Base-by-base conservation (phyloP, 495 filamentous ascomycete species). In the Zalerion maritima region DNA sequence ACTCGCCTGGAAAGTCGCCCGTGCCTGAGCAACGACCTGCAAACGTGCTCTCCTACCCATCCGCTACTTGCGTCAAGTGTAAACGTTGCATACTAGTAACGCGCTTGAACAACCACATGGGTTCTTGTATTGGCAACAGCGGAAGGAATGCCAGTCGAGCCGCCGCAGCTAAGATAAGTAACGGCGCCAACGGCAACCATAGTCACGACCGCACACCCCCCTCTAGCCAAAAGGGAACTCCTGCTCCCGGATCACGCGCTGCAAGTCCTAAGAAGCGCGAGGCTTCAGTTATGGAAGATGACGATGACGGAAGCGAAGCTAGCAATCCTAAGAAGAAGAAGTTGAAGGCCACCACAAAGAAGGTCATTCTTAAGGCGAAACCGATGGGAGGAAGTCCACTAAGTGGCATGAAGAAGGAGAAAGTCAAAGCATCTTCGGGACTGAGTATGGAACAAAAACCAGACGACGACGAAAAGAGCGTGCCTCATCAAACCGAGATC, bases 71-170 rank as follows among this genome's bases (percentile, higher is more conserved):
- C 36, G 57, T 54, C 47, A 66, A 66, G 34, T 66, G 61, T 50
- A 66, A 66, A 46, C 43, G 61, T 12, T 66, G 61, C 42, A 66
- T 66, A 32, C 45, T 66, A 27, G 61, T 66, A 24, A 61, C 61
- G 26, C 52, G 61, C 7, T 41, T 66, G 21, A 85, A 81, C 42
- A 77, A 81, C 43, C 81, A 89, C 53, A 62, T 89, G 55, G 77
- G 80, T 21, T 75, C 79, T 27, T 86, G 81, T 46, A 71, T 89
- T 41, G 79, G 80, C 17, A 71, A 83, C 21, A 73, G 67, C 26
- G 78, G 80, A 10, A 62, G 81, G 13, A 69, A 69, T 42, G 71
- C 69, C 11, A 75, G 75, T 34, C 63, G 76, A 30, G 58, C 62
- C 9, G 67, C 67, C 6, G 52, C 60, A 10, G 56, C 63, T 31